Evolutionary conservation across 176 grass and related monocot species (phyloP).

Genomic region (Metroxylon sagu): DNA sequence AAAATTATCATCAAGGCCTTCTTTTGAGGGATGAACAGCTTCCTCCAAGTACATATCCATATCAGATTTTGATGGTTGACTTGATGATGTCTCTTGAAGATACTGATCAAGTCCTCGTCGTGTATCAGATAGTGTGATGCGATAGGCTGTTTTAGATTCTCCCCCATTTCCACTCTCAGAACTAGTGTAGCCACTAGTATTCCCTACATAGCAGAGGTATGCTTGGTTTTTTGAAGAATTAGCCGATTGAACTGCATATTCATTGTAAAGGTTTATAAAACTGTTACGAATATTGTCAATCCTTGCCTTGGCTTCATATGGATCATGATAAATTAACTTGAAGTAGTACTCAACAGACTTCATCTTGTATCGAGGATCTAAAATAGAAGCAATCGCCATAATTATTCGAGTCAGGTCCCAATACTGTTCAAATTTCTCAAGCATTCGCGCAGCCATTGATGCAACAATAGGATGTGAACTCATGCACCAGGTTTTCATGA

Average conservation of each 20-base stretch:
- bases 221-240: slow-evolving; percentile 69
- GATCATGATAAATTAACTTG: slow-evolving; percentile 67
- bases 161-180: slow-evolving; percentile 51
- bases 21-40: slow-evolving; percentile 74
- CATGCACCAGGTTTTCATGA: slow-evolving; percentile 77
- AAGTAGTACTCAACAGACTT: slow-evolving; percentile 97
- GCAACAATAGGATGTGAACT: slow-evolving; percentile 69
- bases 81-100: slow-evolving; percentile 88
- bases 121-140: slow-evolving; percentile 88
- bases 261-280: slow-evolving; percentile 82
- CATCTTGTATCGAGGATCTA: slow-evolving; percentile 99
- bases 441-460: slow-evolving; percentile 65
- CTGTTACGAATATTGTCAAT: slow-evolving; percentile 60
- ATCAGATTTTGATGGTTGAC: slow-evolving; percentile 82
- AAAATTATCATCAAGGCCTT: slow-evolving; percentile 51
- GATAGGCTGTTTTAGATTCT: slow-evolving; percentile 74
- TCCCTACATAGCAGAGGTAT: slow-evolving; percentile 60
- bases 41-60: slow-evolving; percentile 97
- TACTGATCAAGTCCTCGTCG: slow-evolving; percentile 95
- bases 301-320: slow-evolving; percentile 62
- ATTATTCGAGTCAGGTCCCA: slow-evolving; percentile 70
- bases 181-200: slow-evolving; percentile 35
- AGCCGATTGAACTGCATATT: slow-evolving; percentile 65
- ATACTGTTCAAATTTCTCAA: slow-evolving; percentile 75
- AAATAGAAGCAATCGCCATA: slow-evolving; percentile 91